These are phyloP conservation scores for Oryza glaberrima DNA, from an alignment of 176 grass and related monocot species.

Conservation along the genomic window DNA sequence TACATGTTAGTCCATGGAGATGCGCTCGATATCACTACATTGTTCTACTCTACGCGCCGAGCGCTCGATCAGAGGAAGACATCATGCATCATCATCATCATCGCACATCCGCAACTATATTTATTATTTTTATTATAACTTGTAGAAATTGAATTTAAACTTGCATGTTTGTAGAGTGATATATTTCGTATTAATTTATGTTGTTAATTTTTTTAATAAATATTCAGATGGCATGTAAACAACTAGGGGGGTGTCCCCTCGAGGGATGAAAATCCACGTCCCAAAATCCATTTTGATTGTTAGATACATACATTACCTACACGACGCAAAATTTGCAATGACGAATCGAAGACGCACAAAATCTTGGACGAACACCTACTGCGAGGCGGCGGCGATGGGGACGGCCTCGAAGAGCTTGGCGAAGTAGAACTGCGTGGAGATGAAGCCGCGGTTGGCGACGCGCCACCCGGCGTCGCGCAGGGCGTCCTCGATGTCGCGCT, in stretches of 20 bases:
- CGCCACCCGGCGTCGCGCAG: slow-evolving; percentile 74
- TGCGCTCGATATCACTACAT: too few relatives aligned
- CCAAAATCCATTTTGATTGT: not conserved
- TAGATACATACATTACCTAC: slow-evolving; percentile 13
- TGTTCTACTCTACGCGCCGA: too few relatives aligned
- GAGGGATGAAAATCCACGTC: too few relatives aligned
- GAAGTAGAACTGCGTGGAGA: slow-evolving; percentile 98
- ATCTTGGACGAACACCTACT: not conserved
- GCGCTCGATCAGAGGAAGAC: not conserved
- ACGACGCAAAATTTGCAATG: not conserved
- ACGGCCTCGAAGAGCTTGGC: slow-evolving; percentile 84
- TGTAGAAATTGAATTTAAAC: too few relatives aligned
- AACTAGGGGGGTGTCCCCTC: too few relatives aligned
- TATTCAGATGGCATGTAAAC: too few relatives aligned
- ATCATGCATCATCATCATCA: not conserved
- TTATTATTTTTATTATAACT: too few relatives aligned
- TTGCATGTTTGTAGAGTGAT: too few relatives aligned
- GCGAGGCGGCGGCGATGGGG: slow-evolving; percentile 36
- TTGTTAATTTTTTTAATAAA: too few relatives aligned
- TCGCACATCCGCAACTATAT: too few relatives aligned
- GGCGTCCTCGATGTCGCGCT: slow-evolving; percentile 79
- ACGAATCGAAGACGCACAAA: not conserved
- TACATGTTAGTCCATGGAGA: too few relatives aligned
- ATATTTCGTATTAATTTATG: too few relatives aligned
- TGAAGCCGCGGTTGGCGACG: slow-evolving; percentile 68